phyloP scores from a whole-genome alignment of 257 asterid genomes.

The Jasminum sambac region DNA sequence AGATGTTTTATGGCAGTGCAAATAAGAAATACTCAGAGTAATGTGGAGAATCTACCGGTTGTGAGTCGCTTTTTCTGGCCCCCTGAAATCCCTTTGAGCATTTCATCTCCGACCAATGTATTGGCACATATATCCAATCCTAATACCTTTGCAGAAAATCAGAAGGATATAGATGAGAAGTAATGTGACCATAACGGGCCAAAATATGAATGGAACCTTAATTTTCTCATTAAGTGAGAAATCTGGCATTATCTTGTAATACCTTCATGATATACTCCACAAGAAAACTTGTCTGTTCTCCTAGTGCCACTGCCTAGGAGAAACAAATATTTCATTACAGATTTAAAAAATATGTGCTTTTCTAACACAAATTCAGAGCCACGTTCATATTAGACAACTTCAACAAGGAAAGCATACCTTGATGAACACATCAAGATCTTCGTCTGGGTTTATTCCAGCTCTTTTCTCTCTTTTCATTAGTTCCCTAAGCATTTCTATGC shows the following conservation, averaged over 20 bases:
- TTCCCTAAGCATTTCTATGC: slow-evolving; percentile 66
- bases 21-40: slow-evolving; percentile 29
- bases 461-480: slow-evolving; percentile 63
- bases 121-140: slow-evolving; percentile 80
- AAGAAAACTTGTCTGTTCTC: slow-evolving; percentile 64
- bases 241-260: slow-evolving; percentile 18
- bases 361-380: not conserved
- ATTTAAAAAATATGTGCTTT: slow-evolving; percentile 1
- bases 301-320: slow-evolving; percentile 87
- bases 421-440: slow-evolving; percentile 62
- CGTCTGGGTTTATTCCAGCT: slow-evolving; percentile 67
- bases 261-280: slow-evolving; percentile 86
- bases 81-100: slow-evolving; percentile 94
- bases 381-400: slow-evolving; percentile 16
- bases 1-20: slow-evolving; percentile 15
- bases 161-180: slow-evolving; percentile 35
- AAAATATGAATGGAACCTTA: slow-evolving; percentile 2
- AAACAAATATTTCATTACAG: slow-evolving; percentile 39
- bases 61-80: slow-evolving; percentile 94
- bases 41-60: slow-evolving; percentile 52
- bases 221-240: slow-evolving; percentile 19
- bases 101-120: slow-evolving; percentile 91
- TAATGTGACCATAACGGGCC: not conserved
- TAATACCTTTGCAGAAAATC: slow-evolving; percentile 54
- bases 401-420: slow-evolving; percentile 49